Conservation (phyloP, 176 grass and related monocot genomes). For the Phoenix roebelenii region DNA sequence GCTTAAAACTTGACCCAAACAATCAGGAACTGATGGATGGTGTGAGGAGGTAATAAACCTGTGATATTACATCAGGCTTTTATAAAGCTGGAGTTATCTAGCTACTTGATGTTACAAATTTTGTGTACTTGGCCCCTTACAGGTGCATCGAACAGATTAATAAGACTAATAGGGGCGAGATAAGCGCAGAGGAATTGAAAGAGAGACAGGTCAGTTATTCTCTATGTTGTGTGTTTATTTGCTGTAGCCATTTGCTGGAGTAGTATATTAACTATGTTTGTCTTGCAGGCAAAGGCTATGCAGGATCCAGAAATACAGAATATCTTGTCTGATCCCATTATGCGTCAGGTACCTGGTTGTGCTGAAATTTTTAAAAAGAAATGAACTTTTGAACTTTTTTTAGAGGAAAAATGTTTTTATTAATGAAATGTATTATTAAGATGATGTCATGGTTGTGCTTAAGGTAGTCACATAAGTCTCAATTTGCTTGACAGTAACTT, state of each 20-base stretch:
- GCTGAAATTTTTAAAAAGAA: too few relatives aligned
- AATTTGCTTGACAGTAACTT: slow-evolving; percentile 1
- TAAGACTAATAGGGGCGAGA: too few relatives aligned
- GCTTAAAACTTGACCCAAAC: slow-evolving; percentile 82
- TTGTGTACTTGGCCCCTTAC: too few relatives aligned
- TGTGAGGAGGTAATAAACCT: slow-evolving; percentile 44
- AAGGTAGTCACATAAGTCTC: background rate
- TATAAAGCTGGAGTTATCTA: too few relatives aligned
- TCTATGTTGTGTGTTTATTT: too few relatives aligned
- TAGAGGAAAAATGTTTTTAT: background rate
- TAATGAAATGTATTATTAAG: background rate
- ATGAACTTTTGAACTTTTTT: too few relatives aligned
- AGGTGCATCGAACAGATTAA: too few relatives aligned
- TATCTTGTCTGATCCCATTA: slow-evolving; percentile 73
- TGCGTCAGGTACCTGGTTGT: slow-evolving; percentile 52
- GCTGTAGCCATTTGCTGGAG: too few relatives aligned
- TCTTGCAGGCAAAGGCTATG: slow-evolving; percentile 63
- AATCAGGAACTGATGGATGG: slow-evolving; percentile 82
- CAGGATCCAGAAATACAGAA: slow-evolving; percentile 91
- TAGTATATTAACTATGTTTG: background rate
- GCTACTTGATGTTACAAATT: too few relatives aligned
- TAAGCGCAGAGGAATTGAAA: too few relatives aligned
- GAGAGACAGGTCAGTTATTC: too few relatives aligned
- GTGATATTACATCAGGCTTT: too few relatives aligned
- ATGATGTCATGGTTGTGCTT: background rate